Evolutionary conservation across 1,284 basidiomycete genomes (phyloP).

Genomic region (Fomitopsis pinicola): DNA sequence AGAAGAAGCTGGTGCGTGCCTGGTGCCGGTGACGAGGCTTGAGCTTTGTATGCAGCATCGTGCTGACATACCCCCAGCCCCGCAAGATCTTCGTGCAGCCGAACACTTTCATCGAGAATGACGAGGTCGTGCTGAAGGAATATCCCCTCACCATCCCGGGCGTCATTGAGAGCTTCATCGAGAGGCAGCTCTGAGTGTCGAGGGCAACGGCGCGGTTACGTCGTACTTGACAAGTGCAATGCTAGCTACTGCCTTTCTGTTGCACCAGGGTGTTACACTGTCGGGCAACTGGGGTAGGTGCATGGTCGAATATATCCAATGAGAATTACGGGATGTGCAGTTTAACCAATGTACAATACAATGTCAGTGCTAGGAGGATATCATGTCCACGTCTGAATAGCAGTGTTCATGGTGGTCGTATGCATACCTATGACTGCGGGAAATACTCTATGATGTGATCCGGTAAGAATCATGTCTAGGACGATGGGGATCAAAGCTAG

Average conservation of each 20-base stretch:
- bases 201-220: too few relatives aligned
- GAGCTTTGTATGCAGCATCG: background rate
- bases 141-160: conserved; percentile 71
- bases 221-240: too few relatives aligned
- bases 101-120: conserved; percentile 64
- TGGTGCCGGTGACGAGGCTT: background rate
- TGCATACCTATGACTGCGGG: background rate
- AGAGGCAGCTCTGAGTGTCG: conserved; percentile 48
- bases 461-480: background rate
- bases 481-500: background rate
- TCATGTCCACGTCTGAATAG: background rate
- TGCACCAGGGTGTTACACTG: too few relatives aligned
- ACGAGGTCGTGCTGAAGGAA: conserved; percentile 69
- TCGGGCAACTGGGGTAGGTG: too few relatives aligned
- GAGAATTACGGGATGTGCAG: background rate
- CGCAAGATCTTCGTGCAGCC: conserved; percentile 82
- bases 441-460: background rate
- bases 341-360: background rate
- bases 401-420: background rate
- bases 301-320: too few relatives aligned
- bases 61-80: conserved; percentile 39
- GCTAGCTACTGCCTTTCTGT: too few relatives aligned
- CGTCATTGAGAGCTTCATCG: conserved; percentile 77
- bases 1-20: conserved; percentile 69
- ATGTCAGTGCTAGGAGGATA: background rate